Percentiles rank a stretch among this genome's conserved stretches.
These are phyloP conservation scores for Podochytrium sp. DNA, from an alignment of 192 early-diverging fungal species.

Conservation along the genomic window DNA sequence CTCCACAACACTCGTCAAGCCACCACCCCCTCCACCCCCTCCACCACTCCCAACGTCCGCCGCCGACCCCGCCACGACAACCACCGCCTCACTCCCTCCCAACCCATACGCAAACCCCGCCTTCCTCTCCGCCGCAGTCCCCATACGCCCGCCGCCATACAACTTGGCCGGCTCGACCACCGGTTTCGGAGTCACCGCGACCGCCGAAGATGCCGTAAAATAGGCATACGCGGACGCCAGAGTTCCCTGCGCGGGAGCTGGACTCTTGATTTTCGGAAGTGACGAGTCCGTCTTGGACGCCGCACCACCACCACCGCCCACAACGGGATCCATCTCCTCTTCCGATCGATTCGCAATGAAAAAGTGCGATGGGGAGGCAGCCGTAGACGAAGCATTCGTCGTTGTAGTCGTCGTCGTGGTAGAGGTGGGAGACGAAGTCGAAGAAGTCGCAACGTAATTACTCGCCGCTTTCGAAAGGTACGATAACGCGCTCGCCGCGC, in stretches of 20 bases:
- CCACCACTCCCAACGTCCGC: no score
- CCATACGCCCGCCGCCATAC: background rate
- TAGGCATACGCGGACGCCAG: constrained; percentile 3
- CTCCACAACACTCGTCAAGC: background rate
- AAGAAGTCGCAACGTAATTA: background rate
- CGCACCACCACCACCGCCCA: background rate
- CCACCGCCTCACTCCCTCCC: background rate
- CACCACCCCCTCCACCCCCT: background rate
- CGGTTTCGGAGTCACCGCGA: background rate
- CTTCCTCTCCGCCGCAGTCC: background rate
- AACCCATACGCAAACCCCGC: background rate
- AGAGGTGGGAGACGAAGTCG: background rate
- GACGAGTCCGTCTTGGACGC: no score
- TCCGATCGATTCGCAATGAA: constrained; percentile 1
- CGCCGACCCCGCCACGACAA: no score
- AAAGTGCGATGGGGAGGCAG: background rate
- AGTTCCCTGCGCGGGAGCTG: no score
- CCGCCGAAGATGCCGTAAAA: background rate
- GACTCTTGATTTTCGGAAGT: no score
- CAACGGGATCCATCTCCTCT: background rate
- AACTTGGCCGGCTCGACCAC: constrained; percentile 1
- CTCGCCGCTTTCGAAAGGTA: background rate
- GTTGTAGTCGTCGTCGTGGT: background rate
- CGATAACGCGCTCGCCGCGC: background rate
- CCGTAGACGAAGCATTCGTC: background rate